Evolutionary conservation across 352 stramenopile genomes (phyloP).

Genomic region (Phytophthora sp.): DNA sequence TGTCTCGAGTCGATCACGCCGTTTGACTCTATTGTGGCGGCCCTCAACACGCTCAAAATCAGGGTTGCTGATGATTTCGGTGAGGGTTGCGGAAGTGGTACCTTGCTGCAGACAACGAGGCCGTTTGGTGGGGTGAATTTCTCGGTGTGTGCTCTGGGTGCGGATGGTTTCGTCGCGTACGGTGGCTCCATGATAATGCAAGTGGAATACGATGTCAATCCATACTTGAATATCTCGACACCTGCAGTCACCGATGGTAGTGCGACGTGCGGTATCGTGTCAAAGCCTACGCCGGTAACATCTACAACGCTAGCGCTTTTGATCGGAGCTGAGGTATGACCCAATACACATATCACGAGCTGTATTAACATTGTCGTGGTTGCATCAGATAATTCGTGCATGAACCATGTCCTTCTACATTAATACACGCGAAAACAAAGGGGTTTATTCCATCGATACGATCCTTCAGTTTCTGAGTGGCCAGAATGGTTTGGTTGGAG

Average conservation of each 20-base stretch:
- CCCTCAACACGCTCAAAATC: neutral
- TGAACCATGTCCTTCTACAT: no score
- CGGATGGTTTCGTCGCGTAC: slow-evolving; percentile 16
- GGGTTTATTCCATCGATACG: no score
- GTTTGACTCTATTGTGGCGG: neutral
- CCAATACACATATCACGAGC: no score
- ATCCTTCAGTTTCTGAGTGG: no score
- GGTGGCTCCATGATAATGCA: slow-evolving; percentile 17
- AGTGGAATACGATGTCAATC: slow-evolving; percentile 5
- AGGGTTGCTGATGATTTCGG: neutral
- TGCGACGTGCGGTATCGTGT: neutral
- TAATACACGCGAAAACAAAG: no score
- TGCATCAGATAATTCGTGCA: no score
- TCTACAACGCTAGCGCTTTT: no score
- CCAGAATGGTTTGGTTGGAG: no score
- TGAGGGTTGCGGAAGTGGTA: neutral
- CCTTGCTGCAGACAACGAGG: slow-evolving; percentile 6
- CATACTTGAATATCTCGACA: neutral
- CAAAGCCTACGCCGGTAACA: neutral
- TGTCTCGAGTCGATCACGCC: neutral
- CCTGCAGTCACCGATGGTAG: neutral
- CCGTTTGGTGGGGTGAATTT: slow-evolving; percentile 18
- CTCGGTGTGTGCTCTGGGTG: slow-evolving; percentile 16
- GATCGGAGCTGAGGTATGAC: no score
- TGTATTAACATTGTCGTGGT: no score